These are phyloP conservation scores for Sicyos baderoa DNA, from an alignment of 306 rosid species.

Conservation along the genomic window DNA sequence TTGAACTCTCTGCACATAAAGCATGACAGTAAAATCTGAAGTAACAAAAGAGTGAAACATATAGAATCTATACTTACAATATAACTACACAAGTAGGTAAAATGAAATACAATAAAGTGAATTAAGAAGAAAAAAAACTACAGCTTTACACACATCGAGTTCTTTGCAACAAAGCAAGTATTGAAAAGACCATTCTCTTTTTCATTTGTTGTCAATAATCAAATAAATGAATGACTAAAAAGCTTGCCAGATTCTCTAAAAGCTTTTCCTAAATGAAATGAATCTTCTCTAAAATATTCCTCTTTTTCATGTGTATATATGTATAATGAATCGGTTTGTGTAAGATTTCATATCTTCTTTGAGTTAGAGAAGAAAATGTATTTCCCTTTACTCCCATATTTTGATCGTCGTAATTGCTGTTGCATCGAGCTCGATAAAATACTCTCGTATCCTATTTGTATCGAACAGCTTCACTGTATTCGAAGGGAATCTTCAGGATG, in stretches of 20 bases:
- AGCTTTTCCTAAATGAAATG: slow-evolving; percentile 1
- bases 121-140: background rate
- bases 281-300: background rate
- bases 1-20: too few relatives aligned
- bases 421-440: background rate
- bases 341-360: background rate
- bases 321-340: background rate
- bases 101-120: background rate
- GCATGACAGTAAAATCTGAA: background rate
- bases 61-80: background rate
- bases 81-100: background rate
- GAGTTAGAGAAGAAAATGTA: slow-evolving; percentile 2
- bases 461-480: slow-evolving; percentile 18
- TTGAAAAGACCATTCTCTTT: background rate
- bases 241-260: slow-evolving; percentile 3
- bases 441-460: slow-evolving; percentile 14
- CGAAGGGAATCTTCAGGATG: slow-evolving; percentile 24
- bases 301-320: background rate
- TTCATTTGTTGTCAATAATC: slow-evolving; percentile 7
- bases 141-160: background rate
- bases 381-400: background rate
- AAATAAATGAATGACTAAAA: slow-evolving; percentile 14
- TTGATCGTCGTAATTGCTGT: background rate
- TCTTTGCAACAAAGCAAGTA: background rate
- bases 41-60: background rate